Evolutionary conservation across 805 yeast species (phyloP).

Genomic region (Blastobotrys attinorum): DNA sequence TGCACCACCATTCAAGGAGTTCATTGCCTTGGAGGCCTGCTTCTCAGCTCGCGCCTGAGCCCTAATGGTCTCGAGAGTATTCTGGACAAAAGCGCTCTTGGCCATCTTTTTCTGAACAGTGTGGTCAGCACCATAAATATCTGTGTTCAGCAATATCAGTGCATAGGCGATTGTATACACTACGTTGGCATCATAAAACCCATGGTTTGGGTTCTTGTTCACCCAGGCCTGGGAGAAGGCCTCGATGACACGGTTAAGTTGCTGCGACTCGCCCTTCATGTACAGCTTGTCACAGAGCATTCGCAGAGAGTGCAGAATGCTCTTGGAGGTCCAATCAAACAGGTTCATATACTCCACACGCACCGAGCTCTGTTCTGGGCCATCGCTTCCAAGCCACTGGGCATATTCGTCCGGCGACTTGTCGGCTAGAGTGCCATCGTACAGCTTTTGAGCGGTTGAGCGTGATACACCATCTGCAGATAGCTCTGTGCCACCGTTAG

Average conservation of each 20-base stretch:
- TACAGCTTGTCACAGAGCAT: conserved; percentile 57
- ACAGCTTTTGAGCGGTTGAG: conserved; percentile 12
- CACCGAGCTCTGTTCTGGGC: conserved; percentile 22
- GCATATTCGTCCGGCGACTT: conserved; percentile 35
- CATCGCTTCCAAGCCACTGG: conserved; percentile 32
- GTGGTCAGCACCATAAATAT: conserved; percentile 51
- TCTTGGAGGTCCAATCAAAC: conserved; percentile 39
- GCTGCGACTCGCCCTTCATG: conserved; percentile 76
- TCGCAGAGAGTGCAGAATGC: conserved; percentile 50
- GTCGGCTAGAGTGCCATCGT: conserved; percentile 10
- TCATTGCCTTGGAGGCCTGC: neutral
- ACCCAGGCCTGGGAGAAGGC: conserved; percentile 61
- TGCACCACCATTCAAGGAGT: neutral
- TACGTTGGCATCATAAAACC: conserved; percentile 44
- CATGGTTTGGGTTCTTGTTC: conserved; percentile 38
- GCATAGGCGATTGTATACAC: conserved; percentile 69
- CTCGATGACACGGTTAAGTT: conserved; percentile 65
- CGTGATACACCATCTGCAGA: too few relatives aligned
- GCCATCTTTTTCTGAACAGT: conserved; percentile 25
- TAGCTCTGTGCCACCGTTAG: neutral
- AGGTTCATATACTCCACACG: conserved; percentile 33
- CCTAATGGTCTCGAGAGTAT: conserved; percentile 41
- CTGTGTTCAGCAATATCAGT: conserved; percentile 66
- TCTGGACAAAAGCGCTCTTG: conserved; percentile 41
- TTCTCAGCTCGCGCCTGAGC: conserved; percentile 6